Percentiles rank a stretch among this genome's conserved stretches.
Evolutionary conservation across 2,329 filamentous ascomycete genomes (phyloP).

Genomic region (Monilinia polystroma): DNA sequence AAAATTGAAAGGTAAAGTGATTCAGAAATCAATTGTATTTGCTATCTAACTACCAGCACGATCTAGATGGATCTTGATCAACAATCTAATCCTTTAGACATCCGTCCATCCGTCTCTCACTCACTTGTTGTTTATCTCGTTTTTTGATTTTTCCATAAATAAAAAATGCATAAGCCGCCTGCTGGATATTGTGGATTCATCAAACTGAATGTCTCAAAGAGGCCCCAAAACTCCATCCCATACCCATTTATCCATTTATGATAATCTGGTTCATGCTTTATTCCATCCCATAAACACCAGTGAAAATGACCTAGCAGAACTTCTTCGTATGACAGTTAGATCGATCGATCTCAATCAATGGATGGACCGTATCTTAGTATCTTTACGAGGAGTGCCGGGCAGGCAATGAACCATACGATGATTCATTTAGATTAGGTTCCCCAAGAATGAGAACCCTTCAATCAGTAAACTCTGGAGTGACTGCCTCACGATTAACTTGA

Average conservation of each 20-base stretch:
- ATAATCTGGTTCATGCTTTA: not conserved
- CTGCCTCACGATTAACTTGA: not conserved
- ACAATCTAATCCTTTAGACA: not conserved
- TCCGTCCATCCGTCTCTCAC: no score
- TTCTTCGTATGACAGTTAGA: not conserved
- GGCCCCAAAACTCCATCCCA: conserved; percentile 9
- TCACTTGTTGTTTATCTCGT: not conserved
- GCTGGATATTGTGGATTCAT: not conserved
- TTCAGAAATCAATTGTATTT: not conserved
- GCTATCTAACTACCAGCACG: not conserved
- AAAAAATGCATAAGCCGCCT: not conserved
- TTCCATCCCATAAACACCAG: conserved; percentile 3
- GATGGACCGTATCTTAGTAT: not conserved
- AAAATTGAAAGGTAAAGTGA: not conserved
- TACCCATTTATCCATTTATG: conserved; percentile 1
- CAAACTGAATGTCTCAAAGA: not conserved
- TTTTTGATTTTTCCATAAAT: not conserved
- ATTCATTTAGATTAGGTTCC: not conserved
- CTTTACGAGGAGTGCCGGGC: conserved; percentile 8
- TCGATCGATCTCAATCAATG: conserved; percentile 1
- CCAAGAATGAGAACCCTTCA: not conserved
- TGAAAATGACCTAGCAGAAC: not conserved
- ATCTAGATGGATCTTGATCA: not conserved
- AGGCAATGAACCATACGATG: conserved; percentile 2
- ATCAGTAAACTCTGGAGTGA: not conserved